Percentiles rank a stretch among this genome's conserved stretches.
These are phyloP conservation scores for Glycine latifolia DNA, from an alignment of 306 rosid species.

Conservation along the genomic window DNA sequence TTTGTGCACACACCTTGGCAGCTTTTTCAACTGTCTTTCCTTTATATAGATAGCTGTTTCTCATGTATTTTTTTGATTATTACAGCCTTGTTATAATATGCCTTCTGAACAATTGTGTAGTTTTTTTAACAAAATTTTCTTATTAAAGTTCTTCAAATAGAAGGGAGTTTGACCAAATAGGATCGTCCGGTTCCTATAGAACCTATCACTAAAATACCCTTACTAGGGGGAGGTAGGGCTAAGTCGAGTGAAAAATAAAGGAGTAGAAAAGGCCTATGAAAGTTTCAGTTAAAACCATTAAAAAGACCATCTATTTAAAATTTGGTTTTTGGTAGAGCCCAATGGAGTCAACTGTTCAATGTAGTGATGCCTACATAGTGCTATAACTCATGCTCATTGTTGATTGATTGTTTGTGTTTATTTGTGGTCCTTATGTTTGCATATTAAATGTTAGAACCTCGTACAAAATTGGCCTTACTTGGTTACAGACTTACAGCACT, in stretches of 20 bases:
- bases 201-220: no score
- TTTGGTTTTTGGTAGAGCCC: not conserved
- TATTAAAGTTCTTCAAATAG: not conserved
- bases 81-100: no score
- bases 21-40: no score
- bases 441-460: not conserved
- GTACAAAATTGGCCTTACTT: not conserved
- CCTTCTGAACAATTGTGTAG: not conserved
- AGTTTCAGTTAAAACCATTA: not conserved
- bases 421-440: slow-evolving; percentile 1
- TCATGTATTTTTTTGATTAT: no score
- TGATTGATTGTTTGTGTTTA: not conserved
- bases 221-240: no score
- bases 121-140: not conserved
- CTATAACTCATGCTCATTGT: not conserved
- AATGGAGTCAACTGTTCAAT: not conserved
- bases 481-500: not conserved
- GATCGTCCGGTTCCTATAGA: no score
- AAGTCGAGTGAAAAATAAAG: not conserved
- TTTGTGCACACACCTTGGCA: no score
- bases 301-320: not conserved
- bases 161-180: not conserved
- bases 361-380: not conserved
- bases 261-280: slow-evolving; percentile 1
- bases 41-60: no score